Evolutionary conservation across 2,329 filamentous ascomycete genomes (phyloP), one percentile per base, ranked within the genome.

Genomic region (Pseudogymnoascus pannorum): DNA sequence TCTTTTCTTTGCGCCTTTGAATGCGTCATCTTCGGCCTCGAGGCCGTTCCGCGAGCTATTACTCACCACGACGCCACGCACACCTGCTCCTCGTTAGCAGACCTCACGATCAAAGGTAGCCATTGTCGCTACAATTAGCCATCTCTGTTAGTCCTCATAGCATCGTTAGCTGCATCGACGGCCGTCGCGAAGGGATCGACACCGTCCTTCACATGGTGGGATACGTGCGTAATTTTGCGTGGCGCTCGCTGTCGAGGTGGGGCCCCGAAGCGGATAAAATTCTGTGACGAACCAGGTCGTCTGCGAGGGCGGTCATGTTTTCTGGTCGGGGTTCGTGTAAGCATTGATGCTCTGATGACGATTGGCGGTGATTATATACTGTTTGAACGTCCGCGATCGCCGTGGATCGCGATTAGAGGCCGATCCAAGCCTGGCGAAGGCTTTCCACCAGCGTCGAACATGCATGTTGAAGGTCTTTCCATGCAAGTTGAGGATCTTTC

Each of bases 71-170:
- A 16, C 26, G 48, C 48, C 48, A 33, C 48, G 48, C 26, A 54
- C 48, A 54, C 26, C 48, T 54, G 20, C 48, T 54, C 5, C 40
- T 14, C 18, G 12, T 54, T 54, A 54, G 48, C 48, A 54, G 33
- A 54, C 48, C 48, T 31, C 48, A n/a, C 16, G 48, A 33, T 14
- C 48, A 54, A 54, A 54, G 48, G 48, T 54, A 54, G 48, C 24
- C 26, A 54, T 31, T 12, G 16, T 31, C 44, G 44, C 48, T 54
- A 16, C 26, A 16, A 2, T 54, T 54, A 54, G 26, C 48, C 20
- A 48, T 44, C 12, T 5, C 29, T 26, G 20, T 54, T 5, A 54
- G 48, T 5, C 18, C 26, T 33, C 26, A 24, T 51, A 5, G 16
- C 7, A 51, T 29, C 44, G 16, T 54, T 54, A 54, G 48, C 48